Evolutionary conservation across 163 green algal species (phyloP), one percentile per base, ranked within the genome.

Genomic region (Coccomyxa subellipsoidea): DNA sequence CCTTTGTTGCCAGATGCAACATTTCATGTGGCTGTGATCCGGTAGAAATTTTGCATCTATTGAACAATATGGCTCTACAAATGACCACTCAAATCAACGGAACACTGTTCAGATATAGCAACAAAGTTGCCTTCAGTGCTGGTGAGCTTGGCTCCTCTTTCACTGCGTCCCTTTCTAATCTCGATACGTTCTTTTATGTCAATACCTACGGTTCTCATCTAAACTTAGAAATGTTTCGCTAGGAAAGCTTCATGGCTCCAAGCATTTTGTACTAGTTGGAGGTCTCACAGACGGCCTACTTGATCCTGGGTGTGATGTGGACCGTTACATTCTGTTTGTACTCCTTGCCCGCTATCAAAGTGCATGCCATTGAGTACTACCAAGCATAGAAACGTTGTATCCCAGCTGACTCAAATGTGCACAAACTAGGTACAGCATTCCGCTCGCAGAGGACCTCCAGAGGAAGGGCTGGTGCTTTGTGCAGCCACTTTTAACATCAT

Each of bases 401-500:
- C n/a, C n/a, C n/a, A n/a, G n/a, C n/a, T n/a, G n/a, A n/a, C n/a
- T n/a, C n/a, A n/a, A n/a, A n/a, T n/a, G n/a, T n/a, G n/a, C n/a
- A n/a, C n/a, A 27, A 1, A 12, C 23, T 12, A 18, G 31, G 27
- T 76, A 32, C 79, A 69, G 27, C 66, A n/a, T 36, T 38, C 38
- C 6, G 3, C 23, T 59, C 15, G 47, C 47, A 12, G 47, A 59
- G 4, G 23, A 18, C 23, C 3, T 59, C 23, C 15, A 12, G 23
- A 59, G 23, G 47, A 18, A 59, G 47, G 47, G 23, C 47, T 59
- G 21, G 77, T 32, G 32, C 23, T 29, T 94, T 21, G 93, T 94
- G 29, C 91, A 97, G 78, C 77, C 91, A 5, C 88, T 93, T 29
- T 82, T 97, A 31, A 87, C 87, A 7, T 93, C 86, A 10, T 91